These are phyloP conservation scores for Apiotrichum laibachii DNA, from an alignment of 1,284 basidiomycete genomes.

Conservation along the genomic window DNA sequence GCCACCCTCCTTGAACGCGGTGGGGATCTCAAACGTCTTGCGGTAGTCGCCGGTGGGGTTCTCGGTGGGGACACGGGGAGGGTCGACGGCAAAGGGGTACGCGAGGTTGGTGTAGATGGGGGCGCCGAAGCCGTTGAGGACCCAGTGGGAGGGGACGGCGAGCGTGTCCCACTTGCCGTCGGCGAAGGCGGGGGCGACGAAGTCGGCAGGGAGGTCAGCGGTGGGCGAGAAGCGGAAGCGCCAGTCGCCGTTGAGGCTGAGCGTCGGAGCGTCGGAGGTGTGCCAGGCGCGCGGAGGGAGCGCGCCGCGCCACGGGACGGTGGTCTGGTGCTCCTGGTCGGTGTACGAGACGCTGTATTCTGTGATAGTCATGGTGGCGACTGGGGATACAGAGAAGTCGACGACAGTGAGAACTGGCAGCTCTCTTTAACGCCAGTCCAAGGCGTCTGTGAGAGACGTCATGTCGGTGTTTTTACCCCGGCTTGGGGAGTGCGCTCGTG, in stretches of 20 bases:
- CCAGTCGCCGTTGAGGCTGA: slow-evolving; percentile 25
- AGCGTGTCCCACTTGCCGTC: slow-evolving; percentile 13
- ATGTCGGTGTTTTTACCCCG: not conserved
- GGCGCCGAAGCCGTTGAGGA: slow-evolving; percentile 13
- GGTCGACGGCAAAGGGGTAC: slow-evolving; percentile 20
- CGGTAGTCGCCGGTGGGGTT: slow-evolving; percentile 24
- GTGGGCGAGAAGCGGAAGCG: slow-evolving; percentile 17
- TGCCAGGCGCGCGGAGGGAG: slow-evolving; percentile 21
- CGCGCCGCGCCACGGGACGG: slow-evolving; percentile 13
- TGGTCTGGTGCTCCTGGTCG: slow-evolving; percentile 17
- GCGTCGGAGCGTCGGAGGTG: slow-evolving; percentile 5
- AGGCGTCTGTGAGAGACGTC: not conserved
- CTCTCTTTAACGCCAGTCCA: not conserved
- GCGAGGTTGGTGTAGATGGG: slow-evolving; percentile 22
- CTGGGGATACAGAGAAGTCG: not conserved
- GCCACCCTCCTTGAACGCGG: slow-evolving; percentile 4
- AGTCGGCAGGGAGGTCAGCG: slow-evolving; percentile 1
- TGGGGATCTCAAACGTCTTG: slow-evolving; percentile 9
- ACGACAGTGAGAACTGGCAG: not conserved
- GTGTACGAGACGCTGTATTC: not conserved
- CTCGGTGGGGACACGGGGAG: slow-evolving; percentile 17
- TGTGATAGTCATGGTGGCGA: not conserved
- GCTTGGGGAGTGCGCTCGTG: too few species aligned
- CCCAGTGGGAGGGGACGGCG: slow-evolving; percentile 20
- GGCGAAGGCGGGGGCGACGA: not conserved